A percentile compares a stretch with the other conserved stretches of the same genome.
These are phyloP conservation scores for Mitragyna speciosa DNA, from an alignment of 257 asterid genomes.

Conservation along the genomic window DNA sequence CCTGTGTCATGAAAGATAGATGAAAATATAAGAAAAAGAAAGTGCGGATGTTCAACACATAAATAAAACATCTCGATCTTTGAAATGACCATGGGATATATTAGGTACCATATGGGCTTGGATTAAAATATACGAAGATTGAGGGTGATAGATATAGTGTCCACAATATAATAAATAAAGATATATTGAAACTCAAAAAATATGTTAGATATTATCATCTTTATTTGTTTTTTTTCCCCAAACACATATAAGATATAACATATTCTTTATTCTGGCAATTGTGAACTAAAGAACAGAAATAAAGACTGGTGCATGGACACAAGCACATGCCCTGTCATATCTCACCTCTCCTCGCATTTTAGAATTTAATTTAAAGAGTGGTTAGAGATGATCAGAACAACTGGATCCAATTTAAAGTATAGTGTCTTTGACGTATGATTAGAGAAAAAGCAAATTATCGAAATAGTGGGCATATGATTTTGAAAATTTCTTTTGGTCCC, in stretches of 20 bases:
- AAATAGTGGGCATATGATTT: too few relatives aligned
- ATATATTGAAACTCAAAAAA: neutral
- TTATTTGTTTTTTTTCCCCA: too few relatives aligned
- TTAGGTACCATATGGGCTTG: neutral
- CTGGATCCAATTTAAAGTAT: too few relatives aligned
- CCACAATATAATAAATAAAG: neutral
- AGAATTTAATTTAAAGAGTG: neutral
- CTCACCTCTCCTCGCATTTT: neutral
- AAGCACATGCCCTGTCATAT: neutral
- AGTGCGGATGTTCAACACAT: neutral
- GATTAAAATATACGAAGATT: neutral
- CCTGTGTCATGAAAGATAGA: neutral
- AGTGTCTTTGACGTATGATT: too few relatives aligned
- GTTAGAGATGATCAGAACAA: neutral
- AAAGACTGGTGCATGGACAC: neutral
- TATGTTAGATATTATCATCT: neutral
- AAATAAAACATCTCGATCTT: neutral
- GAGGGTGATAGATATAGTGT: neutral
- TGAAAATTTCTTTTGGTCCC: too few relatives aligned
- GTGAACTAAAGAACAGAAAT: neutral
- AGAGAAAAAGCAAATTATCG: too few relatives aligned
- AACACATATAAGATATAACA: neutral
- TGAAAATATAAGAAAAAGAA: neutral
- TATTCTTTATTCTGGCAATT: neutral
- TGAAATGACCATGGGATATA: neutral